Evolutionary conservation across 2,329 filamentous ascomycete species (phyloP).

Genomic region (Hypomyces perniciosus): DNA sequence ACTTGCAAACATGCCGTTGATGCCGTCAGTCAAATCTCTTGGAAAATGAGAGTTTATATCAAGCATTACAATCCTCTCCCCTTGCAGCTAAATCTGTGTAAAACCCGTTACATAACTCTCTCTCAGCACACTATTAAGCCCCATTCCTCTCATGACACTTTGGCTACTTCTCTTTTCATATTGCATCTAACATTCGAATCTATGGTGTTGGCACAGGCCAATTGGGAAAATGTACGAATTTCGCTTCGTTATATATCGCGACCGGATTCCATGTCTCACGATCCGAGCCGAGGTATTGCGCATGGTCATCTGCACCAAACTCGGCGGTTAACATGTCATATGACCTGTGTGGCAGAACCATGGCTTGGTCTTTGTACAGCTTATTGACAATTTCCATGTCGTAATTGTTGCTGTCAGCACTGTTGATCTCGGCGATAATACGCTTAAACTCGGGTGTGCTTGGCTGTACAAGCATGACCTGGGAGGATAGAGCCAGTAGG

Average conservation of each 20-base stretch:
- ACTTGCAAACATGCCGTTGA: too few relatives aligned
- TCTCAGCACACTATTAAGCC: too few relatives aligned
- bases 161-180: too few relatives aligned
- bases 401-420: conserved; percentile 34
- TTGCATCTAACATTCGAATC: conserved; percentile 13
- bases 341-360: conserved; percentile 57
- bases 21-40: too few relatives aligned
- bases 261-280: conserved; percentile 52
- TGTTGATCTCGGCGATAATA: conserved; percentile 20
- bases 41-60: too few relatives aligned
- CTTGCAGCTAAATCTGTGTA: too few relatives aligned
- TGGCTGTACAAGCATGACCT: conserved; percentile 46
- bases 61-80: too few relatives aligned
- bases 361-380: conserved; percentile 43
- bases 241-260: conserved; percentile 36
- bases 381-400: conserved; percentile 43
- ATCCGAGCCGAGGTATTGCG: conserved; percentile 31
- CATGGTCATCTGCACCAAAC: conserved; percentile 46
- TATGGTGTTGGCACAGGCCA: conserved; percentile 62
- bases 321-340: conserved; percentile 57
- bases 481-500: conserved; percentile 61
- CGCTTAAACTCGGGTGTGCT: conserved; percentile 41
- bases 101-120: too few relatives aligned
- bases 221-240: conserved; percentile 65
- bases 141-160: too few relatives aligned